These are phyloP conservation scores for Pelargonium cotyledonis DNA, from an alignment of 441 rosid species.

Conservation along the genomic window DNA sequence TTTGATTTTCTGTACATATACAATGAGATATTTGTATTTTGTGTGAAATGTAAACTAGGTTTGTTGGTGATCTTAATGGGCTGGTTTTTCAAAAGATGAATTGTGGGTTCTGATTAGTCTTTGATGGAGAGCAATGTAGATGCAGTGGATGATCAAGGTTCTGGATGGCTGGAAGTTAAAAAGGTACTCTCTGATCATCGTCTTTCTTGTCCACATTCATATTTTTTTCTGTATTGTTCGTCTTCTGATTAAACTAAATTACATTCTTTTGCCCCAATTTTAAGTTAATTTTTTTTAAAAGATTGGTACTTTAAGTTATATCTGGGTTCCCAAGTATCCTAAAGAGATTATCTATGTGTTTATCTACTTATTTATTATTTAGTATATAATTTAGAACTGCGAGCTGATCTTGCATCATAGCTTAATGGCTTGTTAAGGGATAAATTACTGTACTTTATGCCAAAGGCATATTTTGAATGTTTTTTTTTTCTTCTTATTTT, in stretches of 20 bases:
- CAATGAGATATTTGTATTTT: neutral
- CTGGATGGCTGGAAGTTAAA: slow-evolving; percentile 69
- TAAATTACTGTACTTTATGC: neutral
- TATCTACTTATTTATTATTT: neutral
- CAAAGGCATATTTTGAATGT: slow-evolving; percentile 1
- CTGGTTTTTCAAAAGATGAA: slow-evolving; percentile 6
- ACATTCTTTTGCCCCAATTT: neutral
- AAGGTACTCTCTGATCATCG: slow-evolving; percentile 35
- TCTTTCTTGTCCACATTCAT: slow-evolving; percentile 9
- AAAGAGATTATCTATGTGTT: neutral
- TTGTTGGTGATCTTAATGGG: slow-evolving; percentile 1
- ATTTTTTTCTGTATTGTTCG: neutral
- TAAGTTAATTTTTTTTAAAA: neutral
- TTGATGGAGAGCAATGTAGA: slow-evolving; percentile 47
- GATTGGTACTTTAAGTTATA: neutral
- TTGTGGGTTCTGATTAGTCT: slow-evolving; percentile 17
- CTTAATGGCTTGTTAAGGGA: neutral
- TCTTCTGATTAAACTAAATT: neutral
- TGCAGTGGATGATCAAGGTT: slow-evolving; percentile 58
- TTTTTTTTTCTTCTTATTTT: slow-evolving; percentile 11
- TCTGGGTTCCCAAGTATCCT: neutral
- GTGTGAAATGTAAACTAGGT: neutral
- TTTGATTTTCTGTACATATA: slow-evolving; percentile 1
- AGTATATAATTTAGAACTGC: neutral
- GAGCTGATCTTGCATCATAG: neutral